These are phyloP conservation scores for Fraxinus dipetala DNA, from an alignment of 305 asterid species.

Conservation along the genomic window DNA sequence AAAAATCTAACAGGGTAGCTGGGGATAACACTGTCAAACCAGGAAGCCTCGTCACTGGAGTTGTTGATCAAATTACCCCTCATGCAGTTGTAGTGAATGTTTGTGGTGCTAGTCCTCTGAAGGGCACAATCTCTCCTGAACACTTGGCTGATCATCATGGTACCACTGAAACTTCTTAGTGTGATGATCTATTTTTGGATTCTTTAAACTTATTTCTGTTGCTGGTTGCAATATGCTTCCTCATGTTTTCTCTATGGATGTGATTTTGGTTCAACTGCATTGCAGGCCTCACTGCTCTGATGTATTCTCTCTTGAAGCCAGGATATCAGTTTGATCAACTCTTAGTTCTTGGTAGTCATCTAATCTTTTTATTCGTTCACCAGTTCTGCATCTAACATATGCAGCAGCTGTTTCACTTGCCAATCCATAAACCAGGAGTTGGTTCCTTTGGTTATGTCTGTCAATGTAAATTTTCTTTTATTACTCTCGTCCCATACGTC, in stretches of 20 bases:
- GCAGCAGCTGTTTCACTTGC: not conserved
- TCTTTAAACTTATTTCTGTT: conserved; percentile 15
- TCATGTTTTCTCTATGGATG: not conserved
- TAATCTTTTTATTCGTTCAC: not conserved
- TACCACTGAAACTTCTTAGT: conserved; percentile 22
- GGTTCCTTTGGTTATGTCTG: conserved; percentile 19
- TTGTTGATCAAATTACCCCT: conserved; percentile 66
- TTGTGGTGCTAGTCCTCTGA: conserved; percentile 48
- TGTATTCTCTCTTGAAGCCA: conserved; percentile 69
- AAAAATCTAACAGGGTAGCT: conserved; percentile 41
- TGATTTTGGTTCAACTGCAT: conserved; percentile 27
- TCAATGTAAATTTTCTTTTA: conserved; percentile 5
- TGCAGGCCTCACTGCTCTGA: conserved; percentile 63
- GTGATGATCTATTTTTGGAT: conserved; percentile 13
- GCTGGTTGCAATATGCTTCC: conserved; percentile 9
- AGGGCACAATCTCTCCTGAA: conserved; percentile 73
- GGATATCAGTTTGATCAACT: conserved; percentile 80
- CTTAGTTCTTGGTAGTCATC: conserved; percentile 77
- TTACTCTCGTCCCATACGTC: not conserved
- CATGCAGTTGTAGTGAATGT: conserved; percentile 52
- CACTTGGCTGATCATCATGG: conserved; percentile 93
- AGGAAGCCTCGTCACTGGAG: conserved; percentile 82
- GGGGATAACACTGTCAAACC: conserved; percentile 52
- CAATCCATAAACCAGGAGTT: conserved; percentile 8
- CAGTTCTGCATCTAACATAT: conserved; percentile 5